Percentiles rank a stretch among this genome's conserved stretches.
Evolutionary conservation across 176 grass and related monocot genomes (phyloP).

Genomic region (Paspalum vaginatum): DNA sequence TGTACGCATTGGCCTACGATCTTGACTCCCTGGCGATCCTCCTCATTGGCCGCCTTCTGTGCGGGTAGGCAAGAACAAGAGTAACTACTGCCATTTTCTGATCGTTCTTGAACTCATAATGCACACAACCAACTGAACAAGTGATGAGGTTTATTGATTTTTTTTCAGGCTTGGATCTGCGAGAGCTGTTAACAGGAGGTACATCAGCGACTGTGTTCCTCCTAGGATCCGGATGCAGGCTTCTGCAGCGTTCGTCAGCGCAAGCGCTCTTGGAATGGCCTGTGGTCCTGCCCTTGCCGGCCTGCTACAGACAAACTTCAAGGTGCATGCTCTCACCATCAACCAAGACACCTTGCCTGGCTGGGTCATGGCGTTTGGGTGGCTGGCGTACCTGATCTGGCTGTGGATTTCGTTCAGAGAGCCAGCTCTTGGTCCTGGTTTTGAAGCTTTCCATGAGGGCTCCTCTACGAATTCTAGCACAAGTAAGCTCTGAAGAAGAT

Average conservation of each 20-base stretch:
- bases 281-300: conserved; percentile 55
- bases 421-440: conserved; percentile 25
- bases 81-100: not conserved
- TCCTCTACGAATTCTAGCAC: not conserved
- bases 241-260: conserved; percentile 63
- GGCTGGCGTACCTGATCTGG: conserved; percentile 52
- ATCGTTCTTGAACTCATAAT: not conserved
- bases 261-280: conserved; percentile 67
- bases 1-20: conserved; percentile 64
- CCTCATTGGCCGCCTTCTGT: conserved; percentile 50
- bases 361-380: conserved; percentile 59
- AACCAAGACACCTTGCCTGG: conserved; percentile 60
- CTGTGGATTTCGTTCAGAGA: conserved; percentile 53
- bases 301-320: conserved; percentile 58
- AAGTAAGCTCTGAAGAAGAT: conserved; percentile 3
- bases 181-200: conserved; percentile 60
- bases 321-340: conserved; percentile 34
- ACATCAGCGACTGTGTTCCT: conserved; percentile 66
- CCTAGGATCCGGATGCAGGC: conserved; percentile 58
- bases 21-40: conserved; percentile 46
- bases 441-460: not conserved
- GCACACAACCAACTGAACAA: not conserved
- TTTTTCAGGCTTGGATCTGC: conserved; percentile 53
- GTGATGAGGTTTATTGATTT: not conserved
- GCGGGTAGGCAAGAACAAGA: conserved; percentile 39